Conservation (phyloP, 331 rosid genomes). For the Saraca asoca region DNA sequence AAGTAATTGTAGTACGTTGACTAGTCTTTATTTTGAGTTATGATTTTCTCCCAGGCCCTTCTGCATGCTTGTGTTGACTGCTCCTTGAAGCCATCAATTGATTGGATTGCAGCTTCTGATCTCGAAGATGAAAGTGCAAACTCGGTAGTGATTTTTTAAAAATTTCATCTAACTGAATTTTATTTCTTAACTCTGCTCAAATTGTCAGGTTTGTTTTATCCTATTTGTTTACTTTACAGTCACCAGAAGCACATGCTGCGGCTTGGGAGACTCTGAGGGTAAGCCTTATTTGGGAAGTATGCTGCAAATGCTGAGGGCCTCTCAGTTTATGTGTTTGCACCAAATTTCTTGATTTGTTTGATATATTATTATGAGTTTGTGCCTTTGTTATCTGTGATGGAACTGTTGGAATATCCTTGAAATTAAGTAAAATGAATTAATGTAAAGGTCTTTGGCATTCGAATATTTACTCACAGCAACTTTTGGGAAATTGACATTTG, state of each 20-base stretch:
- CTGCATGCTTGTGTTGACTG: slow-evolving; percentile 91
- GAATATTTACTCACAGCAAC: slow-evolving; percentile 17
- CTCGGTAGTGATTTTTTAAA: slow-evolving; percentile 53
- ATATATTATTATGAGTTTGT: not conserved
- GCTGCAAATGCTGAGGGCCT: slow-evolving; percentile 11
- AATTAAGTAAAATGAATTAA: slow-evolving; percentile 23
- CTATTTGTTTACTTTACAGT: slow-evolving; percentile 50
- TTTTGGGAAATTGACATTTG: slow-evolving; percentile 32
- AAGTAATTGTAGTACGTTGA: slow-evolving; percentile 21
- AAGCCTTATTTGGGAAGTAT: slow-evolving; percentile 32
- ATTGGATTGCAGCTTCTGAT: slow-evolving; percentile 99
- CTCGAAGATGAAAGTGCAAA: slow-evolving; percentile 88
- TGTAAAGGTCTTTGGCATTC: slow-evolving; percentile 28
- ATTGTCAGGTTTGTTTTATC: slow-evolving; percentile 21
- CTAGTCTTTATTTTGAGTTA: slow-evolving; percentile 20
- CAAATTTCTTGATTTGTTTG: slow-evolving; percentile 1
- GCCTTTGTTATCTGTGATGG: slow-evolving; percentile 20
- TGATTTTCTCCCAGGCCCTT: slow-evolving; percentile 73
- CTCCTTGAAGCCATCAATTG: slow-evolving; percentile 84
- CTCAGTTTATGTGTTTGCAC: slow-evolving; percentile 21
- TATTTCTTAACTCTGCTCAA: slow-evolving; percentile 17
- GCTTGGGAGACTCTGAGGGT: slow-evolving; percentile 96
- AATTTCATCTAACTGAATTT: slow-evolving; percentile 34
- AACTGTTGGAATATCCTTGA: slow-evolving; percentile 24
- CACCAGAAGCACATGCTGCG: slow-evolving; percentile 84